A percentile compares a stretch with the other conserved stretches of the same genome.
phyloP scores from a whole-genome alignment of 768 basidiomycete genomes.

The Zangia roseola region DNA sequence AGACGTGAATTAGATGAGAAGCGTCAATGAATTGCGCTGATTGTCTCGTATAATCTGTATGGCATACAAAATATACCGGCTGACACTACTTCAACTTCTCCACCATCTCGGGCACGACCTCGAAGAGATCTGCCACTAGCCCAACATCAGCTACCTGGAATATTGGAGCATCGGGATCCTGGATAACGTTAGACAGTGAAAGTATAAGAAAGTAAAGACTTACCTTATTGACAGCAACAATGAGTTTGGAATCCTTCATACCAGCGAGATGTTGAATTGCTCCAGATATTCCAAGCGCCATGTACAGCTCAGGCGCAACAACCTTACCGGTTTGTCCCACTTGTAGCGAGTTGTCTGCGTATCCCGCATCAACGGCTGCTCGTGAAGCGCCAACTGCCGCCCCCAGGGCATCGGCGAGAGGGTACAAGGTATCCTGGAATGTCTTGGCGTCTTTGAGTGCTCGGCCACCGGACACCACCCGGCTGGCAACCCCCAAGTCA shows the following conservation, averaged over 20 bases:
- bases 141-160: constrained; percentile 98
- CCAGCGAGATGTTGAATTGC: constrained; percentile 99
- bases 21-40: background rate
- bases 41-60: constrained; percentile 4
- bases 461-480: constrained; percentile 93
- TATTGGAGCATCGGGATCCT: constrained; percentile 98
- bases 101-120: constrained; percentile 86
- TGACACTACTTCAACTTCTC: constrained; percentile 70
- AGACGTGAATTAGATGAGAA: too few species aligned
- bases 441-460: constrained; percentile 93
- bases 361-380: constrained; percentile 97
- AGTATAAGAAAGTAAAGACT: background rate
- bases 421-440: constrained; percentile 83
- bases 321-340: constrained; percentile 99
- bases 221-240: constrained; percentile 97
- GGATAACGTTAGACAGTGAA: constrained; percentile 15
- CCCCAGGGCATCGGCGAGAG: constrained; percentile 88
- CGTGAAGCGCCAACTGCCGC: constrained; percentile 98
- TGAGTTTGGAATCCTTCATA: constrained; percentile 99
- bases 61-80: constrained; percentile 15
- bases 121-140: constrained; percentile 90
- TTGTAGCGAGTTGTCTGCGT: constrained; percentile 95
- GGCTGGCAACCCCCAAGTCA: constrained; percentile 81
- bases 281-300: constrained; percentile 96
- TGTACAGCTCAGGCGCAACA: constrained; percentile 93